Base-by-base conservation (phyloP, 2,329 filamentous ascomycete species). In the Plenodomus lindquistii region DNA sequence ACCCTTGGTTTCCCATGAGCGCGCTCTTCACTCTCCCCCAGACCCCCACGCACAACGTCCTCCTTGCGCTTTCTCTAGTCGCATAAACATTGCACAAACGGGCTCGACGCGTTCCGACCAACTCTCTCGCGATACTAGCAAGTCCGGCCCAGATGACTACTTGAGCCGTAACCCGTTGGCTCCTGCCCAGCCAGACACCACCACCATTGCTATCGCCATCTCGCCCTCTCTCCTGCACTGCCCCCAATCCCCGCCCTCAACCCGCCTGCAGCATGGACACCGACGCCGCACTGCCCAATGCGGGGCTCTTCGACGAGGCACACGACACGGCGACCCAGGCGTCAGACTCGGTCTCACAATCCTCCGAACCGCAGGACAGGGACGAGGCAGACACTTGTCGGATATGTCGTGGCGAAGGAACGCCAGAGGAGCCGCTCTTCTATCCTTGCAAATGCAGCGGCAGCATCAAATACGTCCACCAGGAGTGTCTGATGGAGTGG, bases 361-460 rank as follows among this genome's bases (percentile, higher is more conserved):
- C 77, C 57, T 76, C 73, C 52, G 77, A 77, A 44, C 52, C 60
- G 41, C 51, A 44, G 29, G 67, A 71, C 42, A 70, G 60, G 45
- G 62, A 80, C 46, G 85, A 88, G 45, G 80, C 81, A 47, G 89
- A 96, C 67, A 95, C 91, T n/a, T 99, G 94, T 78, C 87, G 94
- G 52, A 99, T 99, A 79, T 99, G 94, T 75, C 85, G 95, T 61
- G 91, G 90, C 43, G 95, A 99, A 73, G 91, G 84, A 46, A 89
- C 88, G 1, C 73, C 81, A 3, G 83, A 89, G 3, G 94, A 97
- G 69, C 91, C 91, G 50, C 82, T 99, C 34, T 99, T 96, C 78
- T 94, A 95, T 69, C 94, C 94, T 5, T 99, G 94, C 85, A 97
- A 97, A 79, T 99, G 94, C 78, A 97, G 91, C 69, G 94, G 94